Base-by-base conservation (phyloP, 148 eudicot species). In the Simmondsia chinensis region DNA sequence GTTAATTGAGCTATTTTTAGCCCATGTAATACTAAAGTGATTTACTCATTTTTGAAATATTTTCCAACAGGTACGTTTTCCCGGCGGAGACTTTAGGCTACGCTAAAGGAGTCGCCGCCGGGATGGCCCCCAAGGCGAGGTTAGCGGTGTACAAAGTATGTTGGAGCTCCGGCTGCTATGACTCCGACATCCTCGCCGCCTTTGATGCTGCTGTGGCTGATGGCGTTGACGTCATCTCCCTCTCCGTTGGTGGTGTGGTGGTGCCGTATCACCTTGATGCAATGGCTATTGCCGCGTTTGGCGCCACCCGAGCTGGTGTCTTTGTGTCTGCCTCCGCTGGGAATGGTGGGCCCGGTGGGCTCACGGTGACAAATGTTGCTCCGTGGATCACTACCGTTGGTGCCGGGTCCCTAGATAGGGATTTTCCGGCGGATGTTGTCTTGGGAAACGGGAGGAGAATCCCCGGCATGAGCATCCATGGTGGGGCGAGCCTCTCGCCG, bases 381-480 rank as follows among this genome's bases (percentile, higher is more conserved):
- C 95, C 97, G 0, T 89, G 97, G 97, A 73, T 89, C 10, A 89
- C 88, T 10, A 84, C 95, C 0, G 93, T 84, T 0, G 97, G 97
- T 0, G 95, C 93, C 3, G 95, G 97, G 2, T 78, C 93, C 0
- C 63, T 89, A 13, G 97, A 89, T 16, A 51, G 97, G 4, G 88
- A 85, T 32, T 89, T 89, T 36, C 97, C 97, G 0, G 97, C 97
- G 1, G 73, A 82, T 2, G 95, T 91, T 2, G 52, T 72, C 35
- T 74, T 91, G 1, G 95, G 97, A 1, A 74, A 91, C 34, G 94
- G 97, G 11, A 72, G 52, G 41, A 60, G 36, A 1, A 32, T 81
- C 2, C 33, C 66, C 2, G 97, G 97, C 2, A 67, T 85, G 1
- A 82, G 95, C 40, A 57, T 91, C 1, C 85, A 85, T 30, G 78